Conservation (phyloP, 1,284 basidiomycete genomes). For the Singerocomus inundabilis region DNA sequence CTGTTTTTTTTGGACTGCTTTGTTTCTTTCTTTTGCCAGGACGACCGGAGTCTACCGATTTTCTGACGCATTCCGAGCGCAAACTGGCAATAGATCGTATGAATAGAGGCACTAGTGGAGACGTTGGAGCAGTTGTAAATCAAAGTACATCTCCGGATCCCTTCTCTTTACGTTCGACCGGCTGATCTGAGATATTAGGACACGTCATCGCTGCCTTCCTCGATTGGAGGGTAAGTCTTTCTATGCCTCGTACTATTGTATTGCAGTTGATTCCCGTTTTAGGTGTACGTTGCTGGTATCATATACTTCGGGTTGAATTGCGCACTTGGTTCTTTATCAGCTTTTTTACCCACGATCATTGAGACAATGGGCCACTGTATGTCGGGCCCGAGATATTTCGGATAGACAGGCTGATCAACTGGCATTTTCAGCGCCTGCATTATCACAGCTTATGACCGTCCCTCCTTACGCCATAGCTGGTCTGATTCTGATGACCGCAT, state of each 20-base stretch:
- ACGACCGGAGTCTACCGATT: constrained; percentile 72
- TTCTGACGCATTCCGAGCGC: constrained; percentile 71
- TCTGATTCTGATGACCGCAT: constrained; percentile 61
- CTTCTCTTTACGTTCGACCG: neutral
- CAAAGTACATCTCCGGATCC: constrained; percentile 44
- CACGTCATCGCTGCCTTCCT: constrained; percentile 64
- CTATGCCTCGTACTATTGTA: neutral
- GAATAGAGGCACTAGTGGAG: constrained; percentile 67
- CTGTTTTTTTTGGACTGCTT: constrained; percentile 65
- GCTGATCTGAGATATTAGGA: constrained; percentile 33
- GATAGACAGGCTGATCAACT: neutral
- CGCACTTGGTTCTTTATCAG: constrained; percentile 75
- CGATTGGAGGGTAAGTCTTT: constrained; percentile 63
- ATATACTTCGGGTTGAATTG: constrained; percentile 80
- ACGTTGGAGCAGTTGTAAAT: constrained; percentile 65
- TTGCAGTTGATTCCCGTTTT: constrained; percentile 3
- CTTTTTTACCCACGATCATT: constrained; percentile 84
- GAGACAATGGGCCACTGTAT: constrained; percentile 63
- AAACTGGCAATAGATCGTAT: constrained; percentile 71
- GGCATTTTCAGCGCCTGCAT: constrained; percentile 41
- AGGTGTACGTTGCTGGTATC: constrained; percentile 64
- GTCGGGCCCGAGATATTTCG: constrained; percentile 9
- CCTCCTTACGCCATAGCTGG: constrained; percentile 80
- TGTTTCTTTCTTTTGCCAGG: constrained; percentile 70
- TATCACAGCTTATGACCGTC: constrained; percentile 71